Conservation (phyloP, 108 stramenopile species). For the Seminavis robusta region DNA sequence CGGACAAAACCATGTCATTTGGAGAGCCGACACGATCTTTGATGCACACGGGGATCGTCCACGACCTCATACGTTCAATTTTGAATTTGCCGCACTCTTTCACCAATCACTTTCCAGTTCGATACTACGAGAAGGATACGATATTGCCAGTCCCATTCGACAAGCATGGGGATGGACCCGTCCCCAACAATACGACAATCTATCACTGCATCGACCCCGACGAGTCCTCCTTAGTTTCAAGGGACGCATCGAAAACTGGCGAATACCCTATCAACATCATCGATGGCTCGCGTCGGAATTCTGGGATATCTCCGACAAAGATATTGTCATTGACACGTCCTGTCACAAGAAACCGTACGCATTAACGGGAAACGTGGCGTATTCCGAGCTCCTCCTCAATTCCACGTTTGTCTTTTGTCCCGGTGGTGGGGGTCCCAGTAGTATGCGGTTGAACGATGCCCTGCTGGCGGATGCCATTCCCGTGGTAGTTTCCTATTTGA, state of each 20-base stretch:
- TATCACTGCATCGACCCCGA: slow-evolving; percentile 8
- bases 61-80: too few relatives aligned
- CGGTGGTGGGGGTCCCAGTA: slow-evolving; percentile 12
- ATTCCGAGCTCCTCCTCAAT: slow-evolving; percentile 12
- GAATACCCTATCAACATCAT: slow-evolving; percentile 24
- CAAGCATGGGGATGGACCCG: too few relatives aligned
- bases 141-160: too few relatives aligned
- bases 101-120: too few relatives aligned
- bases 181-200: too few relatives aligned
- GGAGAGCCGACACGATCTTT: too few relatives aligned
- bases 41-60: too few relatives aligned
- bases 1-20: too few relatives aligned
- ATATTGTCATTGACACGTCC: slow-evolving; percentile 16
- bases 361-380: background rate
- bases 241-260: slow-evolving; percentile 16
- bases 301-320: too few relatives aligned
- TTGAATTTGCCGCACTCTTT: too few relatives aligned
- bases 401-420: slow-evolving; percentile 24
- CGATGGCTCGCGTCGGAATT: slow-evolving; percentile 26
- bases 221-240: slow-evolving; percentile 10
- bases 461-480: slow-evolving; percentile 19
- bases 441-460: slow-evolving; percentile 15
- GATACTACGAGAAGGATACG: too few relatives aligned
- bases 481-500: slow-evolving; percentile 7
- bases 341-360: slow-evolving; percentile 10